Percentiles rank a stretch among this genome's conserved stretches.
These are phyloP conservation scores for Cyclotella distinguenda DNA, from an alignment of 108 stramenopile genomes.

Conservation along the genomic window DNA sequence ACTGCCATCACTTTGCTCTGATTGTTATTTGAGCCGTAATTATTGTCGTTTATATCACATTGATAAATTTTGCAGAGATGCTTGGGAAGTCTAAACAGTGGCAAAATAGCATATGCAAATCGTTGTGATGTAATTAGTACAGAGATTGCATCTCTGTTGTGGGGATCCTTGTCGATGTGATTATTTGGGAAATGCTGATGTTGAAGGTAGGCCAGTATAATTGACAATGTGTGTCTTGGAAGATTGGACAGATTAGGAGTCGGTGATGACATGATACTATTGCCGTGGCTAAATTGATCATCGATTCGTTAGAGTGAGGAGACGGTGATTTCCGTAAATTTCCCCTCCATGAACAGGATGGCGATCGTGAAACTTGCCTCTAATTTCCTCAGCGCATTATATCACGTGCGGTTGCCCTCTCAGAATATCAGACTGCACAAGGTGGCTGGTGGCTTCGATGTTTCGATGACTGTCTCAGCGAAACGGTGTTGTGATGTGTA, in stretches of 20 bases:
- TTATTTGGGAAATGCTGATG: conserved; percentile 3
- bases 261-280: conserved; percentile 1
- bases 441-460: too few relatives aligned
- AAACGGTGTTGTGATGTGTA: too few relatives aligned
- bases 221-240: conserved; percentile 59
- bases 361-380: too few relatives aligned
- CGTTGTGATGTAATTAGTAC: conserved; percentile 55
- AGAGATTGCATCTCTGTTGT: conserved; percentile 61
- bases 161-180: conserved; percentile 3
- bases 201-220: conserved; percentile 68
- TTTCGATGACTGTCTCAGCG: too few relatives aligned
- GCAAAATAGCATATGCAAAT: conserved; percentile 53
- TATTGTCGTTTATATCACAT: conserved; percentile 17
- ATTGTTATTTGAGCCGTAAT: not conserved
- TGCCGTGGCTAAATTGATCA: not conserved
- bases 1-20: not conserved
- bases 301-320: not conserved
- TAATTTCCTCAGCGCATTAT: too few relatives aligned
- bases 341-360: too few relatives aligned
- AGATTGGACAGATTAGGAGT: conserved; percentile 22
- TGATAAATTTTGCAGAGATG: conserved; percentile 17
- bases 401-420: too few relatives aligned
- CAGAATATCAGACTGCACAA: too few relatives aligned
- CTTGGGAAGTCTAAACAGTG: conserved; percentile 54
- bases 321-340: too few relatives aligned